These are phyloP conservation scores for Daedalea quercina DNA, from an alignment of 768 basidiomycete species.

Conservation along the genomic window DNA sequence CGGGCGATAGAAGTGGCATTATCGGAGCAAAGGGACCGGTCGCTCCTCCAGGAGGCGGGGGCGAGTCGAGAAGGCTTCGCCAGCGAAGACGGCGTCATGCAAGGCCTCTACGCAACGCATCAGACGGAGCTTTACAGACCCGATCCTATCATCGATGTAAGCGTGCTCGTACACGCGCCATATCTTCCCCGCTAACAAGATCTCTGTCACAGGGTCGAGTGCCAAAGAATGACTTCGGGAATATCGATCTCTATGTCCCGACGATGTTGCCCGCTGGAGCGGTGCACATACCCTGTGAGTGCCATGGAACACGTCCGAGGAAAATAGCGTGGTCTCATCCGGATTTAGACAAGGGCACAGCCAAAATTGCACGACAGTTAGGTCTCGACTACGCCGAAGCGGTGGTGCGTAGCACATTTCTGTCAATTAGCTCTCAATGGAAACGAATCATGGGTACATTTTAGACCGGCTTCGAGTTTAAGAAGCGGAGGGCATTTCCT, in stretches of 20 bases:
- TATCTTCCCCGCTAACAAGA: not conserved
- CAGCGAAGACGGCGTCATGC: slow-evolving; percentile 54
- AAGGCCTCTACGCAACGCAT: slow-evolving; percentile 76
- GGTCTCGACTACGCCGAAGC: slow-evolving; percentile 92
- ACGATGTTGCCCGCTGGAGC: slow-evolving; percentile 91
- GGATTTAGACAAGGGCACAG: slow-evolving; percentile 56
- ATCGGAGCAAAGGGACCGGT: slow-evolving; percentile 29
- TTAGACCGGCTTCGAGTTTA: slow-evolving; percentile 95
- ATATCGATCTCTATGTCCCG: slow-evolving; percentile 92
- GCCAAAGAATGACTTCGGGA: slow-evolving; percentile 94
- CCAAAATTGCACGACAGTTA: slow-evolving; percentile 82
- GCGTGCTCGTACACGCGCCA: slow-evolving; percentile 21
- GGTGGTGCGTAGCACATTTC: slow-evolving; percentile 53
- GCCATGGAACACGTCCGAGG: not conserved
- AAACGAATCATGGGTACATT: slow-evolving; percentile 2
- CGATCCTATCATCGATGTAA: slow-evolving; percentile 76
- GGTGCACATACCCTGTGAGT: slow-evolving; percentile 86
- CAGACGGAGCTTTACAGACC: slow-evolving; percentile 85
- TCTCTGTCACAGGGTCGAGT: slow-evolving; percentile 63
- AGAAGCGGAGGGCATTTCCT: slow-evolving; percentile 83
- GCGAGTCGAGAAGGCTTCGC: slow-evolving; percentile 25
- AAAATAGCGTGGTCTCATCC: not conserved
- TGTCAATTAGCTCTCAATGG: slow-evolving; percentile 9
- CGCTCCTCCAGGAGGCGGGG: slow-evolving; percentile 26
- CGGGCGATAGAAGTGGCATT: slow-evolving; percentile 63